These are phyloP conservation scores for Mycena filopes DNA, from an alignment of 768 basidiomycete genomes.

Conservation along the genomic window DNA sequence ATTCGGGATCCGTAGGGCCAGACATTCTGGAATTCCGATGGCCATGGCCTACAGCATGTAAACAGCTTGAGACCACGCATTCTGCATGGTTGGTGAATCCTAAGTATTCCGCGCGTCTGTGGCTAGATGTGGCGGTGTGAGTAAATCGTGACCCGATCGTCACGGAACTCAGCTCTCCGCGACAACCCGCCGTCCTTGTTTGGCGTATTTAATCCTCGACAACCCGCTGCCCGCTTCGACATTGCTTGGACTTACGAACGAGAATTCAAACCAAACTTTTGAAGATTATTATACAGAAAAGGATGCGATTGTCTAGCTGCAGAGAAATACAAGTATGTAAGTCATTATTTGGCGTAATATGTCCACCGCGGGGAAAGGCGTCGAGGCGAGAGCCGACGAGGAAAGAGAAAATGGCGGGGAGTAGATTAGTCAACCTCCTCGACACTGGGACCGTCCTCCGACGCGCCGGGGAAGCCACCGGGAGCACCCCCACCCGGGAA, in stretches of 20 bases:
- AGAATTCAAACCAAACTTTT: neutral
- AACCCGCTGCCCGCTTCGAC: too few relatives aligned
- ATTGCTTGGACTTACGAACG: too few relatives aligned
- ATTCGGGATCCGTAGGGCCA: neutral
- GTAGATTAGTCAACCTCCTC: constrained; percentile 85
- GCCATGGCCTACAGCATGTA: too few relatives aligned
- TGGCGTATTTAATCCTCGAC: too few relatives aligned
- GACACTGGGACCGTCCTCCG: constrained; percentile 88
- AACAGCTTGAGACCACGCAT: too few relatives aligned
- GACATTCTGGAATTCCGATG: too few relatives aligned
- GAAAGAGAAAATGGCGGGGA: constrained; percentile 24
- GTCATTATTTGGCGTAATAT: constrained; percentile 18
- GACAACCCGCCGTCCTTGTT: too few relatives aligned
- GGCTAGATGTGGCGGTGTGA: too few relatives aligned
- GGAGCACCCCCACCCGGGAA: constrained; percentile 69
- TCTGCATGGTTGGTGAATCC: too few relatives aligned
- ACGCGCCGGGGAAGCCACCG: constrained; percentile 74
- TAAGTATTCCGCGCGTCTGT: too few relatives aligned
- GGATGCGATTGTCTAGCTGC: constrained; percentile 17
- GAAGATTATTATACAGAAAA: constrained; percentile 15
- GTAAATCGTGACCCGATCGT: too few relatives aligned
- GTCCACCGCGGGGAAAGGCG: constrained; percentile 23
- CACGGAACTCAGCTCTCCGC: too few relatives aligned
- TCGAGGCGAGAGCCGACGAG: constrained; percentile 30
- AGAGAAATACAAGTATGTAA: constrained; percentile 19